phyloP scores from a whole-genome alignment of 768 basidiomycete genomes.

The Fistulinella prunicolor region DNA sequence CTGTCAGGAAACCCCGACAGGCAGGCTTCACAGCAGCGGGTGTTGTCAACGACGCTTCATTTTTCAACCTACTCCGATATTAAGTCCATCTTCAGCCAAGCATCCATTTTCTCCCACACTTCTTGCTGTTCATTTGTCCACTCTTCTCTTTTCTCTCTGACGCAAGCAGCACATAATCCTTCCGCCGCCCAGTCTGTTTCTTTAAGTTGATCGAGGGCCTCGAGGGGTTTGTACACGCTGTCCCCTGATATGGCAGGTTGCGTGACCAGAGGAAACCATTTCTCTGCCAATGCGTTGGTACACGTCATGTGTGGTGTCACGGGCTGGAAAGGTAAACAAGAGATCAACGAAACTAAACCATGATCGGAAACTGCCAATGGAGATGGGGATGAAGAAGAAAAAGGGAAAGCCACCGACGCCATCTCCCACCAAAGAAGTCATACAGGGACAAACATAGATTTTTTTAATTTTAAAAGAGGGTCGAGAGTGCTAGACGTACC shows the following conservation, averaged over 20 bases:
- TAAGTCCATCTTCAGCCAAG: conserved; percentile 42
- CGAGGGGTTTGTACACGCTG: conserved; percentile 68
- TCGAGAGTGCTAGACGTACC: conserved; percentile 21
- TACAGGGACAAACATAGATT: background rate
- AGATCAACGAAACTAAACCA: background rate
- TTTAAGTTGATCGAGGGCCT: conserved; percentile 63
- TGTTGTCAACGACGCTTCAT: too few species aligned
- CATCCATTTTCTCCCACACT: conserved; percentile 61
- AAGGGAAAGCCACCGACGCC: background rate
- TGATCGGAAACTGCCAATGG: background rate
- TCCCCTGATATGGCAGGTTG: conserved; percentile 58
- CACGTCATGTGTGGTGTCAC: conserved; percentile 71
- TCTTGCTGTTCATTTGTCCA: conserved; percentile 60
- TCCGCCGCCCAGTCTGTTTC: conserved; percentile 53
- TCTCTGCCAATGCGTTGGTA: conserved; percentile 67
- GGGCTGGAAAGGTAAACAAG: conserved; percentile 25
- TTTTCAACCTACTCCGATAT: conserved; percentile 7
- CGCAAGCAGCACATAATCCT: conserved; percentile 60
- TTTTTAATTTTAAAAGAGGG: background rate
- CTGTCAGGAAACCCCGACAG: background rate
- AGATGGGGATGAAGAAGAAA: too few species aligned
- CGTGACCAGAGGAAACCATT: conserved; percentile 71
- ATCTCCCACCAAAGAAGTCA: background rate
- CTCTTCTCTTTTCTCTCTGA: conserved; percentile 56
- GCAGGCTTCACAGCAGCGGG: too few species aligned